Evolutionary conservation across 2,329 filamentous ascomycete genomes (phyloP), one percentile per base, ranked within the genome.

Genomic region (Fusarium pseudograminearum): DNA sequence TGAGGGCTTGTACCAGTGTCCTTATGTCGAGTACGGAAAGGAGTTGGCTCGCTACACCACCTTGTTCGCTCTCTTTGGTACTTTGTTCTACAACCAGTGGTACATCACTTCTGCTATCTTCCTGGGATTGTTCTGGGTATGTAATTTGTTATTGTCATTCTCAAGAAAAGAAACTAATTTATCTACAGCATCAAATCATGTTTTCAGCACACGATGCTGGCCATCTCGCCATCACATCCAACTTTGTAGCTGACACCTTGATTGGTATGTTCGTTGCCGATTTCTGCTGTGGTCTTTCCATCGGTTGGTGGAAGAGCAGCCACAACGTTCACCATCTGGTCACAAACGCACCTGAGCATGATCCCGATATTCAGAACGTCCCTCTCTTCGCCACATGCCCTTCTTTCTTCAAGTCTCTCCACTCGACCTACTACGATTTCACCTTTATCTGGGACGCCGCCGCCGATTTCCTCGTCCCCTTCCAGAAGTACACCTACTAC

Each of bases 241-340:
- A 85, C 74, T 90, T 89, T 67, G 78, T 83, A 4, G 70, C 81
- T 20, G 89, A 91, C 74, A 88, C 86, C 0, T 73, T 89, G 6
- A 87, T 91, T 57, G 89, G 84, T 48, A 84, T 89, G 62, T 88
- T 90, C 71, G 82, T 91, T 36, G 89, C 86, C 46, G 87, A 90
- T 73, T 89, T 90, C 72, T 87, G 87, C 80, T 89, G 88, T 67
- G 89, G 89, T 36, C 81, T 91, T 20, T 89, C 87, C 5, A 87
- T 91, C 56, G 88, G 89, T 20, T 91, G 89, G 89, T 91, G 89
- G 89, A 91, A 91, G 80, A 86, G 86, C 72, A 89, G 85, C 54
- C 89, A 91, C 80, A 91, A 91, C 58, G 87, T 91, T 5, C 89
- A 91, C 76, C 89, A 91, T 70, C 83, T 91, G 5, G 80, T 91